Base-by-base conservation (phyloP, 164 flowering plant species). In the Aristolochia fimbriata region DNA sequence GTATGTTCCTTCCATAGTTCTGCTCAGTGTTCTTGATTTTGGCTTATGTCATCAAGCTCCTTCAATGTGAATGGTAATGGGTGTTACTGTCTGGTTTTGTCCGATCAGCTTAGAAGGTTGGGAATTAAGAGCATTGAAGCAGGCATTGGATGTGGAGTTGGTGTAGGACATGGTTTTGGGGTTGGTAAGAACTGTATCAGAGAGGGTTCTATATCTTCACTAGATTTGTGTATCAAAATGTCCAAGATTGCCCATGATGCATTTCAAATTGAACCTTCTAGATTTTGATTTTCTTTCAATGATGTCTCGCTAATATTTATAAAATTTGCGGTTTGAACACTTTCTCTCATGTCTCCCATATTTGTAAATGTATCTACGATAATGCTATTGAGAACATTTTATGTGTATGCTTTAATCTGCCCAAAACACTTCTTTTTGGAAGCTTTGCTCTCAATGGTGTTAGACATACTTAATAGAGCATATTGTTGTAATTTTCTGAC, bases 161-260 rank as follows among this genome's bases (percentile, higher is more conserved):
- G 97, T 55, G 74, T 91, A 75, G 97, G 99, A 55, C 91, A 86
- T 80, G 99, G 96, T 51, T 84, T 91, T 79, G 97, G 99, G 76
- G 77, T 80, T 64, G 97, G 99, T 94, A 84, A 59, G 91, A 66
- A 20, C 45, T 58, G 51, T 21, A 45, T 55, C 19, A 43, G 49
- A 23, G 19, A 43, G 52, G 21, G 19, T 20, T 21, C 15, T 17
- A 50, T 51, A 24, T 14, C 15, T 19, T 27, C 22, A 12, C 57
- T 14, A 25, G 15, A 24, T 31, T 57, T 51, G 16, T 46, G 50
- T 31, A 24, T 58, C 31, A 1, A 9, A n/a, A 54, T 8, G 47
- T 31, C 21, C 1, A 19, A 19, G 41, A 23, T 41, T 37, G 30
- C n/a, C 9, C 1, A 30, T 63, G 24, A 15, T 24, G 17, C 57